Conservation (phyloP, 805 yeast genomes). For the Ogataea zsoltii region DNA sequence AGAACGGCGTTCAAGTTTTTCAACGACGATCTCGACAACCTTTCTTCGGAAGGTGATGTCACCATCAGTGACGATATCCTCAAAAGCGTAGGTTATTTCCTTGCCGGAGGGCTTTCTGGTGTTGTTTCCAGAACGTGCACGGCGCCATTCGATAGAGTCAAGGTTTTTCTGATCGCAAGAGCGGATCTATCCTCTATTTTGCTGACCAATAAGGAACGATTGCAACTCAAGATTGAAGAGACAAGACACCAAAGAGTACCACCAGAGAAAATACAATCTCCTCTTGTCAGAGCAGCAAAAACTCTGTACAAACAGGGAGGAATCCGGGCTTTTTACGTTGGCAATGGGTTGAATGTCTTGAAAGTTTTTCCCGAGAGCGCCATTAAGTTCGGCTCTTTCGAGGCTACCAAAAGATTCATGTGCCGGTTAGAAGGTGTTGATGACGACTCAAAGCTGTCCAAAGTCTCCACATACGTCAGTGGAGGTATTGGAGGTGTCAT, state of each 20-base stretch:
- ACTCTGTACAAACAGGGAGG: slow-evolving; percentile 90
- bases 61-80: slow-evolving; percentile 75
- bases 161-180: slow-evolving; percentile 90
- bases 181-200: slow-evolving; percentile 76
- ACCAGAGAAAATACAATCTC: slow-evolving; percentile 59
- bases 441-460: slow-evolving; percentile 69
- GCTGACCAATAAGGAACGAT: slow-evolving; percentile 52
- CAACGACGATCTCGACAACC: slow-evolving; percentile 71
- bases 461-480: slow-evolving; percentile 78
- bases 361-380: slow-evolving; percentile 98
- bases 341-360: slow-evolving; percentile 89
- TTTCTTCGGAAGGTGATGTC: slow-evolving; percentile 91
- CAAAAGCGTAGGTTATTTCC: slow-evolving; percentile 84
- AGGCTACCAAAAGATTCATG: slow-evolving; percentile 74
- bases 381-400: slow-evolving; percentile 95
- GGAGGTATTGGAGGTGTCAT: slow-evolving; percentile 97
- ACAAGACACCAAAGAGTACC: slow-evolving; percentile 43
- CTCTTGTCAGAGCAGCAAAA: slow-evolving; percentile 76
- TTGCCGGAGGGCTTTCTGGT: slow-evolving; percentile 95
- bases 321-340: slow-evolving; percentile 82
- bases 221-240: slow-evolving; percentile 33
- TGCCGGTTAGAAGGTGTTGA: slow-evolving; percentile 74
- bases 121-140: slow-evolving; percentile 95
- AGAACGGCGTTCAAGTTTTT: slow-evolving; percentile 81
- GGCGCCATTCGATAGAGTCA: slow-evolving; percentile 94